Evolutionary conservation across 176 grass and related monocot genomes (phyloP).

Genomic region (Oryza punctata): DNA sequence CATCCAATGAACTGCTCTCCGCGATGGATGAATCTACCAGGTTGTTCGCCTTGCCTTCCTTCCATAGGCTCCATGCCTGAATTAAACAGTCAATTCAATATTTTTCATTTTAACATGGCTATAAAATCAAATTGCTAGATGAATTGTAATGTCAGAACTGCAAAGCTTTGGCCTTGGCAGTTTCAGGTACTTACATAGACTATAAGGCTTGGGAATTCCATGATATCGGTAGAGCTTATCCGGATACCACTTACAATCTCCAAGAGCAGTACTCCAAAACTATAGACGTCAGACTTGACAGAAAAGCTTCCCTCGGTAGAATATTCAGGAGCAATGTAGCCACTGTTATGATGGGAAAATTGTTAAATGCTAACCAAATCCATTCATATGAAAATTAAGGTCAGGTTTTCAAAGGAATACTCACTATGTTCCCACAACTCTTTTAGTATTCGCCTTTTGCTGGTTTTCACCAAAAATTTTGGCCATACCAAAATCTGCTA

Average conservation of each 20-base stretch:
- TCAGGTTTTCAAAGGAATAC: not conserved
- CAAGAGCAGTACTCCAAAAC: constrained; percentile 60
- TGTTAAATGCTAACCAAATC: not conserved
- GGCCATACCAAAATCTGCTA: constrained; percentile 73
- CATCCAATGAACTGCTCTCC: constrained; percentile 34
- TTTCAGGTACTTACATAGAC: constrained; percentile 50
- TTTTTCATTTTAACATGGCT: not conserved
- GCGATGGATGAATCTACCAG: constrained; percentile 51
- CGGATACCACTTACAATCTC: constrained; percentile 61
- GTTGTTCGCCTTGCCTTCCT: constrained; percentile 37
- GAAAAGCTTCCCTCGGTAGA: constrained; percentile 59
- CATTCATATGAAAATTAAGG: not conserved
- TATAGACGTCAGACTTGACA: constrained; percentile 67
- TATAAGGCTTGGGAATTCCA: constrained; percentile 57
- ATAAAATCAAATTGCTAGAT: not conserved
- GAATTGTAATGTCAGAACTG: not conserved
- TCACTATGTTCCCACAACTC: constrained; percentile 76
- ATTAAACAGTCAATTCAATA: not conserved
- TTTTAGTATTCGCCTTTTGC: constrained; percentile 52
- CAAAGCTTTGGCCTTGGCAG: not conserved
- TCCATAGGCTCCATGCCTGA: constrained; percentile 67
- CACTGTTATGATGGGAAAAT: constrained; percentile 30
- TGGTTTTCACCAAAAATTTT: constrained; percentile 71
- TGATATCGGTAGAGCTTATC: constrained; percentile 43
- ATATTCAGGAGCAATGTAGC: constrained; percentile 75